phyloP scores from a whole-genome alignment of 441 rosid genomes.

The Gossypium aridum region DNA sequence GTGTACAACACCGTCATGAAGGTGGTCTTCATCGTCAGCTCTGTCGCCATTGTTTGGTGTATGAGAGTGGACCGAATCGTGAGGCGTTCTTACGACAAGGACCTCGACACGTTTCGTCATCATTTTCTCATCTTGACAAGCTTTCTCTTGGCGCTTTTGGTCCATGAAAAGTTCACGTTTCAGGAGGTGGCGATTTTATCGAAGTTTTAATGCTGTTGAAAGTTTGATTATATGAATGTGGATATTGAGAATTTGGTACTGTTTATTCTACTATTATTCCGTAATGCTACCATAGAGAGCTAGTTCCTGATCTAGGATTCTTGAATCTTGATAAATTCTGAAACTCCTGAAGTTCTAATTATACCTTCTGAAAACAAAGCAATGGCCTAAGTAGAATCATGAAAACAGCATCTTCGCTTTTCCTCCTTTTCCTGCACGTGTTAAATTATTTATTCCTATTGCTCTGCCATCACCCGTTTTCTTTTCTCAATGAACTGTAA shows the following conservation, averaged over 20 bases:
- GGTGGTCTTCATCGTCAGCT: slow-evolving; percentile 74
- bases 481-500: no score
- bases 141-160: slow-evolving; percentile 52
- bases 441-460: no score
- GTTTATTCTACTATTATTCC: neutral
- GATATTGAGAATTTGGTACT: neutral
- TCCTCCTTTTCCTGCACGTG: no score
- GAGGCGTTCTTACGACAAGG: slow-evolving; percentile 63
- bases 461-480: no score
- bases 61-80: slow-evolving; percentile 57
- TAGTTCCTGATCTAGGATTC: neutral
- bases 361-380: neutral
- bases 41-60: slow-evolving; percentile 86
- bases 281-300: neutral
- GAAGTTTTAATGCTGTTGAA: neutral
- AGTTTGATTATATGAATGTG: slow-evolving; percentile 6
- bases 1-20: slow-evolving; percentile 84
- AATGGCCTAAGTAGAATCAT: neutral
- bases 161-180: slow-evolving; percentile 66
- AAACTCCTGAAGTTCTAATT: neutral
- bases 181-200: slow-evolving; percentile 44
- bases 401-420: neutral
- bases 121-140: slow-evolving; percentile 44
- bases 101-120: slow-evolving; percentile 86
- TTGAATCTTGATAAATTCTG: neutral